These are phyloP conservation scores for Hydnum rufescens DNA, from an alignment of 768 basidiomycete species.

Conservation along the genomic window DNA sequence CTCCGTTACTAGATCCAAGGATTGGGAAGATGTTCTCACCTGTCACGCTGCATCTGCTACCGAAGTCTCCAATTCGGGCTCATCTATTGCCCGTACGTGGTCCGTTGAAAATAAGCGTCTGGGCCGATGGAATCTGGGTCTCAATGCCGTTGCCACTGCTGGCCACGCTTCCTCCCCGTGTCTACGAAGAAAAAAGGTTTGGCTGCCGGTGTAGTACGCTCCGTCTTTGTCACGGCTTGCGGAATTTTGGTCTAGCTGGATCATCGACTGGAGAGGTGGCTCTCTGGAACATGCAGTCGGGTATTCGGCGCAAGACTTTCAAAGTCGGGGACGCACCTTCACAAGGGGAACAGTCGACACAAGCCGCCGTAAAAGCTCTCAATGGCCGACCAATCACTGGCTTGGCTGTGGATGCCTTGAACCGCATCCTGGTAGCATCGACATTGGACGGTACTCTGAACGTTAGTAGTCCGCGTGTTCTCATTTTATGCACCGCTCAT, in stretches of 20 bases:
- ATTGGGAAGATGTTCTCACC: slow-evolving; percentile 97
- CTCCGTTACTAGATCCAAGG: slow-evolving; percentile 64
- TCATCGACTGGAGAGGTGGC: slow-evolving; percentile 60
- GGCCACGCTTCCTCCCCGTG: not conserved
- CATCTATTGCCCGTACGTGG: slow-evolving; percentile 74
- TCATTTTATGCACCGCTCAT: not conserved
- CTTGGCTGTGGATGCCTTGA: slow-evolving; percentile 68
- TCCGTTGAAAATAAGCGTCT: slow-evolving; percentile 60
- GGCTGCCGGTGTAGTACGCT: slow-evolving; percentile 11
- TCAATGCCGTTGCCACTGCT: not conserved
- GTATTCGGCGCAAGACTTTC: slow-evolving; percentile 63
- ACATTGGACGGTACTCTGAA: slow-evolving; percentile 81
- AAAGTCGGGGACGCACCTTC: slow-evolving; percentile 30
- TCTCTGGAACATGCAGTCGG: slow-evolving; percentile 97
- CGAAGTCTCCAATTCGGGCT: slow-evolving; percentile 24
- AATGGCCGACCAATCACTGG: slow-evolving; percentile 51
- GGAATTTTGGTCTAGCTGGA: slow-evolving; percentile 81
- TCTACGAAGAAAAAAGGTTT: not conserved
- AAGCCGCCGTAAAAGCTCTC: slow-evolving; percentile 15
- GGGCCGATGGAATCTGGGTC: slow-evolving; percentile 22
- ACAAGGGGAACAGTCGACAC: too few species aligned
- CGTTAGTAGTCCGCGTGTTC: slow-evolving; percentile 27
- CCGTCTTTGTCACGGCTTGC: slow-evolving; percentile 79
- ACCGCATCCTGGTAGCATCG: slow-evolving; percentile 57
- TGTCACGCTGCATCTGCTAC: slow-evolving; percentile 30